Percentiles rank a stretch among this genome's conserved stretches.
Evolutionary conservation across 1,284 basidiomycete species (phyloP).

Genomic region (Ganoderma sinense): DNA sequence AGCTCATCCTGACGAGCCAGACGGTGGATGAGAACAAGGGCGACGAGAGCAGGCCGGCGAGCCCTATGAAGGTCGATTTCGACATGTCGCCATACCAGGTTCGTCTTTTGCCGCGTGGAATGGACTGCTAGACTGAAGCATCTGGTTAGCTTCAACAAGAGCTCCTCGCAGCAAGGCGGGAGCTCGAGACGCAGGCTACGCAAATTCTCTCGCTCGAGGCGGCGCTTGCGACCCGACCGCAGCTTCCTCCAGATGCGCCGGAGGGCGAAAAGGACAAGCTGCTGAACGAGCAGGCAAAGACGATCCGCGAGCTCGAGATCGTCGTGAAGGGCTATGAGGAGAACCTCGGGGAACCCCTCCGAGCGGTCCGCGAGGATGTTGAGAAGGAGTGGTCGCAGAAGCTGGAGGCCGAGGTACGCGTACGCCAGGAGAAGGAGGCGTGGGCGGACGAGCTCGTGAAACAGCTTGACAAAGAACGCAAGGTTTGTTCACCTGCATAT

Average conservation of each 20-base stretch:
- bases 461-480: slow-evolving; percentile 79
- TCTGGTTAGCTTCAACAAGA: slow-evolving; percentile 81
- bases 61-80: slow-evolving; percentile 86
- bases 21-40: slow-evolving; percentile 74
- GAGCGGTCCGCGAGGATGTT: slow-evolving; percentile 80
- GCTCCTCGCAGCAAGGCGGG: slow-evolving; percentile 75
- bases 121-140: not conserved
- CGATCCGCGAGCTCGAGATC: slow-evolving; percentile 76
- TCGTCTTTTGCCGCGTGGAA: slow-evolving; percentile 21
- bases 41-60: slow-evolving; percentile 76
- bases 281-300: slow-evolving; percentile 72
- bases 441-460: slow-evolving; percentile 78
- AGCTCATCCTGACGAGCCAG: slow-evolving; percentile 86
- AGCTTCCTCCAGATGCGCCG: slow-evolving; percentile 61
- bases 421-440: slow-evolving; percentile 69
- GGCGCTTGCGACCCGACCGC: slow-evolving; percentile 68
- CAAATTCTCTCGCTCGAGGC: slow-evolving; percentile 86
- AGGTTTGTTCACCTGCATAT: slow-evolving; percentile 44
- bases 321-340: slow-evolving; percentile 75
- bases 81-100: slow-evolving; percentile 87
- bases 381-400: slow-evolving; percentile 79
- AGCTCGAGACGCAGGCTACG: slow-evolving; percentile 78
- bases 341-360: slow-evolving; percentile 73
- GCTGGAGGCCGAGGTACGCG: slow-evolving; percentile 65
- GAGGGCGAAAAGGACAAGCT: slow-evolving; percentile 76